Base-by-base conservation (phyloP, 768 basidiomycete species). In the Cyathus striatus region DNA sequence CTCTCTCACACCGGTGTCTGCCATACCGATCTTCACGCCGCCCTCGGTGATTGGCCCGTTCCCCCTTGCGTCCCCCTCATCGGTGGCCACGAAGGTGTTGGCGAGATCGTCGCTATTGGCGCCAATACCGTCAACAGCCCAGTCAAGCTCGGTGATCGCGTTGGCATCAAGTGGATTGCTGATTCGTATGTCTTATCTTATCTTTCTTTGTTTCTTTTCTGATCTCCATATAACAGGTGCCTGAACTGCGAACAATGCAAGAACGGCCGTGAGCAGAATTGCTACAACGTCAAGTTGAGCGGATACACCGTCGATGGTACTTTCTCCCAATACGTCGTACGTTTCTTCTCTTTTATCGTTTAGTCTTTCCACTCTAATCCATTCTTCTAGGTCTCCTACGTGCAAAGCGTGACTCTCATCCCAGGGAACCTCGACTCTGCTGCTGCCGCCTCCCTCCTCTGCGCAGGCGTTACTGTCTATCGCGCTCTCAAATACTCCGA, bases 31-130 rank as follows among this genome's bases (percentile, higher is more conserved):
- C 72, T 89, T 12, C 90, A 91, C 53, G 83, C 83, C 21, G 77
- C 76, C 26, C 62, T 75, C 27, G 79, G 76, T 34, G 91, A 93
- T 57, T 93, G 92, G 92, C 91, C 91, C 0, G 45, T 87, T 7
- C 61, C 72, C n/a, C 69, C 78, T 24, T 76, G 69, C 41, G 69
- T 69, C 1, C 85, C 84, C 0, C 76, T 90, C 38, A 76, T 90
- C 44, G 87, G 87, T 14, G 88, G 91, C 0, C 90, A 92, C 56
- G 85, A 91, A 63, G 90, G 90, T 49, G 87, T 89, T 12, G 90
- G 91, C 14, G 66, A 72, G 33, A 64, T 95, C 42, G 83, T 92
- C 33, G 90, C 90, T 20, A 87, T 93, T 52, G 90, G 79, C 18
- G 69, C 73, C 6, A 64, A 83, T 57, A 84, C 86, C 0, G 49